Base-by-base conservation (phyloP, 1,284 basidiomycete genomes). In the Austropuccinia psidii region DNA sequence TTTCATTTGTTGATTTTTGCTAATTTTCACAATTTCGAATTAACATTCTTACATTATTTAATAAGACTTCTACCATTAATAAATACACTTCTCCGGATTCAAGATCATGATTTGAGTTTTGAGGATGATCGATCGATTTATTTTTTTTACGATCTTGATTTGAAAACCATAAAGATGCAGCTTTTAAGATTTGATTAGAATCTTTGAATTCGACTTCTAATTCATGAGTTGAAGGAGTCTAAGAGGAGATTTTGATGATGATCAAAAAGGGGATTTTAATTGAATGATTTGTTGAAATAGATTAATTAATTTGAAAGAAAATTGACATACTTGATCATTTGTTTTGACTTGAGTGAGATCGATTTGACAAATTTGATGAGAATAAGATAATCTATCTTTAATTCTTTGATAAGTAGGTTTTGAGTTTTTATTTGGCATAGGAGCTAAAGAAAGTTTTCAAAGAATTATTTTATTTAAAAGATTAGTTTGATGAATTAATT, bases 321-420 rank as follows among this genome's bases (percentile, higher is more conserved):
- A 39, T n/a, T 31, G 37, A 37, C 24, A 35, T 50, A 65, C 62
- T 33, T 65, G 55, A 17, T 37, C 79, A n/a, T 76, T 77, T 43
- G 70, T 77, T 29, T 86, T 87, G 61, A 98, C 95, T 80, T 94
- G 91, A 0, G 95, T 98, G 57, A 98, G 84, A 82, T 98, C 95
- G 76, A 98, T 89, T 77, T 85, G 85, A 80, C 92, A 93, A 75
- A 94, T 88, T 82, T 97, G 92, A 81, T 98, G 94, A 1, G 87
- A 83, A 80, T 98, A 98, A 77, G 90, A 91, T 78, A 97, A 84
- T 43, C 96, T 85, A 81, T 98, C 93, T 83, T 96, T 98, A 82
- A 85, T 85, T 75, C 91, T 86, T 35, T 43, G 75, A 75, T 62
- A 80, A 75, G 35, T 77, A 47, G 76, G 62, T 69, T 81, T 77